phyloP scores from a whole-genome alignment of 208 protist genomes.

The Crithidia fasciculata region DNA sequence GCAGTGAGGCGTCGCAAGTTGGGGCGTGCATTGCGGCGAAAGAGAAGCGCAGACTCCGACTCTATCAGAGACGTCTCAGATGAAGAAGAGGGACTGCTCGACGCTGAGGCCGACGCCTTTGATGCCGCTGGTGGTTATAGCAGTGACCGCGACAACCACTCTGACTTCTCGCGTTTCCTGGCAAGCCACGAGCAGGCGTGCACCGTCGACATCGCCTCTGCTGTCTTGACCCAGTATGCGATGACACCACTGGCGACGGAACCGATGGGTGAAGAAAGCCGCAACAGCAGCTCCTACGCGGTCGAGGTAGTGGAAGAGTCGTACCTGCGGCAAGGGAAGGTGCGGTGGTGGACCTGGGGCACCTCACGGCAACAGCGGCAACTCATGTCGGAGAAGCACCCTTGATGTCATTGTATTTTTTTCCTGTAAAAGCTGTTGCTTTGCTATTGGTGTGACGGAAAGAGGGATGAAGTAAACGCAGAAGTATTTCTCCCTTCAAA shows the following conservation, averaged over 20 bases:
- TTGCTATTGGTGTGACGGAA: neutral
- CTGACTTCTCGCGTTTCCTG: conserved; percentile 8
- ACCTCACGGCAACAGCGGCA: conserved; percentile 25
- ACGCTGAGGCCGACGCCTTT: no score
- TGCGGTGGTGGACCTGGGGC: conserved; percentile 34
- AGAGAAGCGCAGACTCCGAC: no score
- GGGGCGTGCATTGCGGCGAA: no score
- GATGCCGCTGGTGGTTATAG: no score
- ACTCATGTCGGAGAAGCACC: conserved; percentile 14
- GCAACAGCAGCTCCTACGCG: neutral
- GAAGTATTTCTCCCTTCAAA: no score
- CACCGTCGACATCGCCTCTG: conserved; percentile 19
- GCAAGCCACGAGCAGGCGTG: neutral
- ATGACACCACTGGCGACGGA: neutral
- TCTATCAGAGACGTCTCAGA: no score
- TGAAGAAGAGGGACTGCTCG: no score
- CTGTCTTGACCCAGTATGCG: conserved; percentile 12
- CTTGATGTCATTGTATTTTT: neutral
- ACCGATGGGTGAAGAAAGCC: neutral
- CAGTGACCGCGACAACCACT: neutral
- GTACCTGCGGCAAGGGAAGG: conserved; percentile 26
- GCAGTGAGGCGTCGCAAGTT: no score
- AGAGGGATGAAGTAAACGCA: no score
- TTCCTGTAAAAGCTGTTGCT: neutral
- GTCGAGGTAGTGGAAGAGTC: neutral